Evolutionary conservation across 202 grass and related monocot genomes (phyloP).

Genomic region (Cymbopogon flexuosus): DNA sequence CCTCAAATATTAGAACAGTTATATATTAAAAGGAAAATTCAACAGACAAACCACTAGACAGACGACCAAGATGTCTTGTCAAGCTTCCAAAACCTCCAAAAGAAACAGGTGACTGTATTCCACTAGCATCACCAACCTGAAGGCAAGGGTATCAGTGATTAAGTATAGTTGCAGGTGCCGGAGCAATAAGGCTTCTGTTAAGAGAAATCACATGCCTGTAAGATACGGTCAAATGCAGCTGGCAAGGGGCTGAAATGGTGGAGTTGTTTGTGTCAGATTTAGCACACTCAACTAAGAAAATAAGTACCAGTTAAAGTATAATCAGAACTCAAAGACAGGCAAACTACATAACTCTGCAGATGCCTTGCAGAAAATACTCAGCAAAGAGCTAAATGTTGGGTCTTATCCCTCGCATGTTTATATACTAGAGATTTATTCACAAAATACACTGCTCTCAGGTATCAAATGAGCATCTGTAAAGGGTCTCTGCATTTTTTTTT

Average conservation of each 20-base stretch:
- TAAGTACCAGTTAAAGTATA: neutral
- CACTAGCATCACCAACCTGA: conserved; percentile 95
- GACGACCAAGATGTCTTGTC: conserved; percentile 71
- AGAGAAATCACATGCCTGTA: conserved; percentile 57
- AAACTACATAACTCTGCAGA: neutral
- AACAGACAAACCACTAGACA: conserved; percentile 62
- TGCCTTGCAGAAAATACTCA: neutral
- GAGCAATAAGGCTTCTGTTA: neutral
- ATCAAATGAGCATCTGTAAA: neutral
- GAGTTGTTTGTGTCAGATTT: conserved; percentile 16
- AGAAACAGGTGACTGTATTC: conserved; percentile 93
- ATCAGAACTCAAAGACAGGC: neutral
- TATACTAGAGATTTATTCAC: neutral
- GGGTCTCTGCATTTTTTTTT: neutral
- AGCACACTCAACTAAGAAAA: conserved; percentile 1
- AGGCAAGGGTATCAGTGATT: conserved; percentile 28
- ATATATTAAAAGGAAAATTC: neutral
- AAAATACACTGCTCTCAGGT: neutral
- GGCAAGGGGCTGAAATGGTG: conserved; percentile 66
- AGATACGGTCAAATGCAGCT: conserved; percentile 75
- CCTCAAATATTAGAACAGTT: neutral
- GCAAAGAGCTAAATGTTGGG: neutral
- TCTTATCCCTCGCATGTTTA: neutral
- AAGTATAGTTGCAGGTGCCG: conserved; percentile 22
- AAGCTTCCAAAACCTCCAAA: conserved; percentile 98